Evolutionary conservation across 2,329 filamentous ascomycete species (phyloP).

Genomic region (Colletotrichum sp.): DNA sequence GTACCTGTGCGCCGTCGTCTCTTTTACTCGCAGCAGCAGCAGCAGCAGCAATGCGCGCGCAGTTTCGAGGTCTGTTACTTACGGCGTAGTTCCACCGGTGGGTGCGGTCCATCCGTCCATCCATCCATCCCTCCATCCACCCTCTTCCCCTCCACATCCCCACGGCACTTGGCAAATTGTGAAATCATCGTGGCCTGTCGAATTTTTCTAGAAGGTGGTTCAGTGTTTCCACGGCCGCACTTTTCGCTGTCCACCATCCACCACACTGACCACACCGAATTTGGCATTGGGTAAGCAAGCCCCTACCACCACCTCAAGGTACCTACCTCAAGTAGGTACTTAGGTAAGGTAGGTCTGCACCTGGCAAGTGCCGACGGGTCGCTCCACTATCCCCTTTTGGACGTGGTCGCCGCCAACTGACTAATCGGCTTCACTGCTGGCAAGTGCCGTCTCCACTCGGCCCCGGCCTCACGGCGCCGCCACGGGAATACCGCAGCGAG

Average conservation of each 20-base stretch:
- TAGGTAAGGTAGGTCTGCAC: neutral
- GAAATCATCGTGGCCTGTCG: slow-evolving; percentile 5
- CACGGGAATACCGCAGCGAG: neutral
- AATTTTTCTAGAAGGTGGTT: slow-evolving; percentile 12
- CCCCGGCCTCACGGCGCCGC: neutral
- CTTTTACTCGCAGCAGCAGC: neutral
- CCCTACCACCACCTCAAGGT: no score
- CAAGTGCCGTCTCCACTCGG: slow-evolving; percentile 6
- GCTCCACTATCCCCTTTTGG: neutral
- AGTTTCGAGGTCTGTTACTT: neutral
- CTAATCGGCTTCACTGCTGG: slow-evolving; percentile 13
- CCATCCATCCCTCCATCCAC: neutral
- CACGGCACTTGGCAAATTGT: neutral
- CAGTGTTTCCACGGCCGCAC: neutral
- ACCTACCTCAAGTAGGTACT: no score
- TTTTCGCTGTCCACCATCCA: neutral
- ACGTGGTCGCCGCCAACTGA: neutral
- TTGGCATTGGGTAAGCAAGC: neutral
- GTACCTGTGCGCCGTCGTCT: neutral
- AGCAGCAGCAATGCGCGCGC: neutral
- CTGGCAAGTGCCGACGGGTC: neutral
- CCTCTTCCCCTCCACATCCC: neutral
- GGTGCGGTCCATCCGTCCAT: neutral
- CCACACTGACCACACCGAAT: neutral
- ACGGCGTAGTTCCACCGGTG: neutral